Evolutionary conservation across 2,329 filamentous ascomycete genomes (phyloP), one percentile per base, ranked within the genome.

Genomic region (Sodiomyces alkalinus): DNA sequence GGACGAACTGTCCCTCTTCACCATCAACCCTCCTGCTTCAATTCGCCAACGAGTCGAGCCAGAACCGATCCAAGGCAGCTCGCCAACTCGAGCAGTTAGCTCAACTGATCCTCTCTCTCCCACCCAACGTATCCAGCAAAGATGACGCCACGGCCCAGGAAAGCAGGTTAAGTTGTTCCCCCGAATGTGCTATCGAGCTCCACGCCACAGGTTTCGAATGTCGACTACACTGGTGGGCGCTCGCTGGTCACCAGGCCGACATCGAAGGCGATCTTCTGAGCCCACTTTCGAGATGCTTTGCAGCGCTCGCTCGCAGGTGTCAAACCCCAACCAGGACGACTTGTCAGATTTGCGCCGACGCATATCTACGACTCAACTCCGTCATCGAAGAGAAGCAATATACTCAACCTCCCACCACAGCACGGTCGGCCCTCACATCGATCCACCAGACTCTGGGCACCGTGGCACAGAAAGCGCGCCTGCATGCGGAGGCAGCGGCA

Each of bases 1-100:
- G 57, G n/a, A 52, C 63, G 8, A 54, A 55, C 2, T 58, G 63
- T 24, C 41, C 52, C 3, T 65, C 62, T 1, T 79, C 76, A 0
- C 75, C 75, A 0, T 48, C 64, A 6, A 66, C 59, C 8, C 51
- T 81, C 2, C 53, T 82, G 2, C 41, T 63, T 6, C 48, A 55
- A 6, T 55, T 62, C 5, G 58, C 59, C 1, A 52, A 55, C 30
- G 46, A 49, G 26, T 48, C 49, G 30, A 44, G 54, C 3, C 53
- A 62, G 11, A 60, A 66, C n/a, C 46, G 55, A 8, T 52, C 56
- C 6, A 83, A 80, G 43, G 57, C 63, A 12, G 60, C 68, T 7
- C 70, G 69, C 3, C 76, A 82, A 36, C 53, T 86, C 12, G 76
- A 82, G 27, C 63, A 60, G 0, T 44, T 83, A 2, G 72, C 75